These are phyloP conservation scores for Salvia splendens DNA, from an alignment of 257 asterid species.

Conservation along the genomic window DNA sequence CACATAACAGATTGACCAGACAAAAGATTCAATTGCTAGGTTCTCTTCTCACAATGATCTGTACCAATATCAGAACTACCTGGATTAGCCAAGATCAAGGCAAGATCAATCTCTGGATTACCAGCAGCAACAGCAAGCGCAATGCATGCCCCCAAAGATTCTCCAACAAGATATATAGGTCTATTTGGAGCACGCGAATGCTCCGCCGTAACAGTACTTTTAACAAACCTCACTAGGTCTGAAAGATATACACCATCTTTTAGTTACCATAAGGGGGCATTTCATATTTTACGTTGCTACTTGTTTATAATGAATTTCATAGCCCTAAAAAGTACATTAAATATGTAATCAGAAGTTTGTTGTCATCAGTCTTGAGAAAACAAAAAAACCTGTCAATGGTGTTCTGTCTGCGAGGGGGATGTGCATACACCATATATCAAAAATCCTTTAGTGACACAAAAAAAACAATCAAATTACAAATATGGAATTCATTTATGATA, in stretches of 20 bases:
- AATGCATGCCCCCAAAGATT: conserved; percentile 77
- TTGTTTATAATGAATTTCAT: background rate
- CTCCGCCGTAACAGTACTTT: conserved; percentile 57
- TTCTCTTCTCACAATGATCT: background rate
- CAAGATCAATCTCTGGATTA: conserved; percentile 65
- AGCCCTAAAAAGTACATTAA: too few species aligned
- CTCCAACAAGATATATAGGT: conserved; percentile 81
- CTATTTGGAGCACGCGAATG: conserved; percentile 47
- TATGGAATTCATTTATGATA: background rate
- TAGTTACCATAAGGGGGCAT: too few species aligned
- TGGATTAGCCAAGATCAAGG: conserved; percentile 78
- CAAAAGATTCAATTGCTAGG: conserved; percentile 10
- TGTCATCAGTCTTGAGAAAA: background rate
- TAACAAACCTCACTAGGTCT: conserved; percentile 75
- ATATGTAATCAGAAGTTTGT: too few species aligned
- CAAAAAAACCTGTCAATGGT: conserved; percentile 53
- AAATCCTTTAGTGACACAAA: conserved; percentile 46
- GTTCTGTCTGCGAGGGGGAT: conserved; percentile 73
- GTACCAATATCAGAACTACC: conserved; percentile 25
- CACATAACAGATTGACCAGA: conserved; percentile 12
- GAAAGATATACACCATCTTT: background rate
- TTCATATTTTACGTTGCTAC: background rate
- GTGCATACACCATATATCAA: conserved; percentile 87
- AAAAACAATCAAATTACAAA: conserved; percentile 1
- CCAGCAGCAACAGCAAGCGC: conserved; percentile 85